Evolutionary conservation across 148 eudicot species (phyloP).

Genomic region (Chenopodium album): DNA sequence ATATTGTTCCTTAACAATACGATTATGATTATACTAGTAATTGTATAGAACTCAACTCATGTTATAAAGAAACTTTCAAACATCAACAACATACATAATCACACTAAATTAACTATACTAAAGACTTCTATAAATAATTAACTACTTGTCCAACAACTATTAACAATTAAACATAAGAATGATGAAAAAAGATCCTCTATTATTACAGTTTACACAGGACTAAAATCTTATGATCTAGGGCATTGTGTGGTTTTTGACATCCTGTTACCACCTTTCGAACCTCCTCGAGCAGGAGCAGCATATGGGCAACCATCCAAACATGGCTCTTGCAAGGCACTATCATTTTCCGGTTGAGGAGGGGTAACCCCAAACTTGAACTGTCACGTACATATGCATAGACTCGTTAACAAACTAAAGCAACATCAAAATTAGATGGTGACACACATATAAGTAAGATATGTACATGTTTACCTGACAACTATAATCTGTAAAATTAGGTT

Average conservation of each 20-base stretch:
- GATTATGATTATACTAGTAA: too few species aligned
- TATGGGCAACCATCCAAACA: slow-evolving; percentile 84
- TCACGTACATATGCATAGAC: not conserved
- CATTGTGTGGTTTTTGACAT: slow-evolving; percentile 33
- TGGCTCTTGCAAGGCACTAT: slow-evolving; percentile 60
- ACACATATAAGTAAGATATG: too few species aligned
- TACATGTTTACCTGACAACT: slow-evolving; percentile 77
- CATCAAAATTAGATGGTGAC: too few species aligned
- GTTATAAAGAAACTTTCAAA: too few species aligned
- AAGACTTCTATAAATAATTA: too few species aligned
- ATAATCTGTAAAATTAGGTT: slow-evolving; percentile 86
- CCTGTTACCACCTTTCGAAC: slow-evolving; percentile 18
- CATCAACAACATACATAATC: too few species aligned
- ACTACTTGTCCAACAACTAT: too few species aligned
- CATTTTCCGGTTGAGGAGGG: slow-evolving; percentile 58
- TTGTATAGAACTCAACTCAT: too few species aligned
- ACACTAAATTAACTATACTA: too few species aligned
- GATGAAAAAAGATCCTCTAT: too few species aligned
- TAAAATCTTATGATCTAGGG: slow-evolving; percentile 51
- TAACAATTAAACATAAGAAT: too few species aligned
- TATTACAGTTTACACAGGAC: not conserved
- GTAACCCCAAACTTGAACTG: slow-evolving; percentile 84
- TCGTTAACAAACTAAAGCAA: not conserved
- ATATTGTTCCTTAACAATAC: too few species aligned
- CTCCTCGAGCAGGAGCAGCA: slow-evolving; percentile 41